Conservation (phyloP, 305 asterid species). For the Euphrasia arctica region DNA sequence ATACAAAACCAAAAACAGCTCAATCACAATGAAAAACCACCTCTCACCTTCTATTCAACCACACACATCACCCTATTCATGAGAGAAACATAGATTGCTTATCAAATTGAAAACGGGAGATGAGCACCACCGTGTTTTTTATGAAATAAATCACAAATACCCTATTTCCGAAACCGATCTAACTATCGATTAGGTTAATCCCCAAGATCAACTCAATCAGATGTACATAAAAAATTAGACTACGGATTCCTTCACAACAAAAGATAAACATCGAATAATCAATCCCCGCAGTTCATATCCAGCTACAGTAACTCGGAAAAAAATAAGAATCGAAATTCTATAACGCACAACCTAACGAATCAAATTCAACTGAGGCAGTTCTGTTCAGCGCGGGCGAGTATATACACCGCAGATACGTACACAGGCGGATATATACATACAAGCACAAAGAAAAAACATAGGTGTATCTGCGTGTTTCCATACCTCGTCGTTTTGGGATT, state of each 20-base stretch:
- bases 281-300: constrained; percentile 13
- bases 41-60: neutral
- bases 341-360: constrained; percentile 13
- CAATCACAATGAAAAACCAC: neutral
- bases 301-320: constrained; percentile 12
- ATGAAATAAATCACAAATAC: neutral
- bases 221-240: constrained; percentile 7
- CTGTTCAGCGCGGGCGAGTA: constrained; percentile 15
- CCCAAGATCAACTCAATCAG: constrained; percentile 3
- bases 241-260: constrained; percentile 23
- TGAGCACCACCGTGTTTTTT: neutral
- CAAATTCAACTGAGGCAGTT: constrained; percentile 26
- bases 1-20: constrained; percentile 22
- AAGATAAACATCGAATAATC: constrained; percentile 13
- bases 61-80: neutral
- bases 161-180: neutral
- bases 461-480: constrained; percentile 22
- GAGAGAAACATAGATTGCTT: neutral
- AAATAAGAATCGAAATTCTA: constrained; percentile 8
- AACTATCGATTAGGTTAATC: neutral
- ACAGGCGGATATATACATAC: neutral
- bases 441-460: neutral
- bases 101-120: neutral
- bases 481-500: constrained; percentile 27
- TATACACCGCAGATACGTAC: constrained; percentile 11